Percentiles rank a stretch among this genome's conserved stretches.
Evolutionary conservation across 306 rosid genomes (phyloP).

Genomic region (Vigna reflexopilosa): DNA sequence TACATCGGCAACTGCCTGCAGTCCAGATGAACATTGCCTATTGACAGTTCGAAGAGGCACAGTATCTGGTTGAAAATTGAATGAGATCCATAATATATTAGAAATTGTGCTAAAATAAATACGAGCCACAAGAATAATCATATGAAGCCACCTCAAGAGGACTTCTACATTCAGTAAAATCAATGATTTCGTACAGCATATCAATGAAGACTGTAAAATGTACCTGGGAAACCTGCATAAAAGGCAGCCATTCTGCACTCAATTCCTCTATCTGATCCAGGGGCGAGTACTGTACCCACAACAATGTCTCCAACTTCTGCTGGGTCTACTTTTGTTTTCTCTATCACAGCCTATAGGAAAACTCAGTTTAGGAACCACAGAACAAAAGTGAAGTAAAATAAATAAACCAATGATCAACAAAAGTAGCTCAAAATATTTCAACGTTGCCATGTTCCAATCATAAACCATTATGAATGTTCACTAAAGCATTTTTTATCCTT

Average conservation of each 20-base stretch:
- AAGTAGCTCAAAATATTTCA: neutral
- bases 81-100: constrained; percentile 18
- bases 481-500: neutral
- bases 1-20: constrained; percentile 95
- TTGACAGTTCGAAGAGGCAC: constrained; percentile 88
- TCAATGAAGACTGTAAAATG: neutral
- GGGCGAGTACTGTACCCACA: constrained; percentile 89
- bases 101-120: constrained; percentile 2
- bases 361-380: constrained; percentile 33
- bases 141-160: neutral
- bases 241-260: constrained; percentile 96
- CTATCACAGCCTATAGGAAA: constrained; percentile 72
- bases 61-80: constrained; percentile 60
- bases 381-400: neutral
- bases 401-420: neutral
- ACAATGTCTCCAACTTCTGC: constrained; percentile 87
- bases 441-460: constrained; percentile 21
- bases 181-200: constrained; percentile 9
- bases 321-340: constrained; percentile 79
- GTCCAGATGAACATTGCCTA: constrained; percentile 96
- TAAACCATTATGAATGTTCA: constrained; percentile 26
- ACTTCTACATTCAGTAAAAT: constrained; percentile 4
- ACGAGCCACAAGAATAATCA: constrained; percentile 26
- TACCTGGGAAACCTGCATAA: constrained; percentile 94
- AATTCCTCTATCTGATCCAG: constrained; percentile 86